A percentile compares a stretch with the other conserved stretches of the same genome.
phyloP scores from a whole-genome alignment of 768 basidiomycete genomes.

The Suillus plorans region DNA sequence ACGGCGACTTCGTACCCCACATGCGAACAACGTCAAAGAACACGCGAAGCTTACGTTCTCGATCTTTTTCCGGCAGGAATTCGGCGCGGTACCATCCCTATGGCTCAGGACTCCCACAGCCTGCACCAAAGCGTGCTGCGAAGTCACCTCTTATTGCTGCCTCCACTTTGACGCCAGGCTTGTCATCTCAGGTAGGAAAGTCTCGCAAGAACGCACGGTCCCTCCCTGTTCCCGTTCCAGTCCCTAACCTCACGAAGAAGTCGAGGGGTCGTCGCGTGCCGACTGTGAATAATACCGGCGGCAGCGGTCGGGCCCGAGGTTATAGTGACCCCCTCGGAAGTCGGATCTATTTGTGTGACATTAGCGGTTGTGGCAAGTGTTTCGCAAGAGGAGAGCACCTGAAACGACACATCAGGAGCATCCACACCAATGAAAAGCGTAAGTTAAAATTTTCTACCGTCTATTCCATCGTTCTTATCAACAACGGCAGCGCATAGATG shows the following conservation, averaged over 20 bases:
- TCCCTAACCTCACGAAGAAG: conserved; percentile 71
- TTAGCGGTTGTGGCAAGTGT: conserved; percentile 82
- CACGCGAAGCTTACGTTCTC: conserved; percentile 37
- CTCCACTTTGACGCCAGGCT: conserved; percentile 27
- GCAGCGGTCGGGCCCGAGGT: conserved; percentile 17
- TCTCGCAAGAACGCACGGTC: conserved; percentile 38
- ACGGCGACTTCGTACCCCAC: conserved; percentile 35
- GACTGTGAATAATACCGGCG: conserved; percentile 38
- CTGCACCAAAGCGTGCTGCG: conserved; percentile 30
- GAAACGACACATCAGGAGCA: conserved; percentile 84
- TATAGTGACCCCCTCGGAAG: conserved; percentile 40
- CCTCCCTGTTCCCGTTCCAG: conserved; percentile 57
- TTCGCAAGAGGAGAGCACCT: conserved; percentile 89
- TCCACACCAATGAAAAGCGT: conserved; percentile 95
- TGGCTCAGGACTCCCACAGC: conserved; percentile 24
- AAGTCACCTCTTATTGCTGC: conserved; percentile 32
- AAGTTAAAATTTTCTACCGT: conserved; percentile 28
- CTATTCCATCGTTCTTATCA: conserved; percentile 12
- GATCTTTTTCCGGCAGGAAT: conserved; percentile 32
- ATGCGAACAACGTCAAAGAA: conserved; percentile 36
- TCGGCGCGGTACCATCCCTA: conserved; percentile 35
- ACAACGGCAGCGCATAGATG: conserved; percentile 69
- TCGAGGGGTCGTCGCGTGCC: conserved; percentile 69
- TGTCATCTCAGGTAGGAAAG: conserved; percentile 24
- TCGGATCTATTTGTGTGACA: conserved; percentile 71